phyloP scores from a whole-genome alignment of 2,329 filamentous ascomycete species.

The Hymenoscyphus infarciens region DNA sequence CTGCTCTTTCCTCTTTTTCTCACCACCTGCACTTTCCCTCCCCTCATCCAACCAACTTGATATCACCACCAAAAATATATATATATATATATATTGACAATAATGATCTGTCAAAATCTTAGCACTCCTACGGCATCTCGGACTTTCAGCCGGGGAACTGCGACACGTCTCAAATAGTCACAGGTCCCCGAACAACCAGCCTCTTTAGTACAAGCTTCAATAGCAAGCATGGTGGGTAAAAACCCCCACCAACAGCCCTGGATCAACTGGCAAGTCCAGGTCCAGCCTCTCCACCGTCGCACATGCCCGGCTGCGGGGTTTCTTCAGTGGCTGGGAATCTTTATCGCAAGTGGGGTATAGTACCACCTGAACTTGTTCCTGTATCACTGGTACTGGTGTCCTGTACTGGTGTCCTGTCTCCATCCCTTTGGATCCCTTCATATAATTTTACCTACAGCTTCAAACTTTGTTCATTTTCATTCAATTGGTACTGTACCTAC shows the following conservation, averaged over 20 bases:
- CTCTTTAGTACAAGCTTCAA: background rate
- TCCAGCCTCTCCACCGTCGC: background rate
- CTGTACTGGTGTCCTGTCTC: no score
- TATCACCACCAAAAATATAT: no score
- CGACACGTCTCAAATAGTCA: background rate
- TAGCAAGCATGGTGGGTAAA: background rate
- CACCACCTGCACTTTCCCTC: background rate
- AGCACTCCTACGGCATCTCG: background rate
- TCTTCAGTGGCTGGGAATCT: background rate
- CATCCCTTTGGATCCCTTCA: background rate
- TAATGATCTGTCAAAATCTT: background rate
- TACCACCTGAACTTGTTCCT: background rate
- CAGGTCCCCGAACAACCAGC: background rate
- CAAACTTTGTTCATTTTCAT: background rate
- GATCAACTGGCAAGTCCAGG: background rate
- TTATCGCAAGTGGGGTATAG: background rate
- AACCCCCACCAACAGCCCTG: background rate
- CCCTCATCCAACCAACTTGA: background rate
- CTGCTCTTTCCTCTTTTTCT: background rate
- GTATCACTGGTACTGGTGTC: no score
- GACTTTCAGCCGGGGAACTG: background rate
- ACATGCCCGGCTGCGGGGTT: slow-evolving; percentile 2
- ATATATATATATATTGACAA: no score
- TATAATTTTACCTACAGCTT: background rate
- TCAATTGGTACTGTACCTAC: background rate